Evolutionary conservation across 805 yeast species (phyloP).

Genomic region (Zygotorulaspora sp.): DNA sequence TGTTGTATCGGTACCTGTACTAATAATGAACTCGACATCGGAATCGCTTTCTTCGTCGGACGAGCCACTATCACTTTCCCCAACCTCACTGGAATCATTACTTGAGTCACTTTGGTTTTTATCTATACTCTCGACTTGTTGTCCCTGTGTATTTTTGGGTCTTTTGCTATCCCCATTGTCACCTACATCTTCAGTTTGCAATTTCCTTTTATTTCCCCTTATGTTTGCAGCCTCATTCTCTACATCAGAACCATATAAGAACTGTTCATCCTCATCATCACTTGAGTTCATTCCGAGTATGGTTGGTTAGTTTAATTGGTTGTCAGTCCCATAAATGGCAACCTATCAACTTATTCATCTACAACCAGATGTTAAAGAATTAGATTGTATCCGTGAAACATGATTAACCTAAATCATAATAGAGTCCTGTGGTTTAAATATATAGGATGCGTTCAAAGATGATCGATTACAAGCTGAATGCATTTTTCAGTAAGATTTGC

Average conservation of each 20-base stretch:
- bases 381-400: no score
- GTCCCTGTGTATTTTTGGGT: constrained; percentile 6
- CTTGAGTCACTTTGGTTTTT: constrained; percentile 20
- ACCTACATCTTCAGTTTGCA: constrained; percentile 14
- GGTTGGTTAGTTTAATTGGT: no score
- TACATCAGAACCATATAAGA: constrained; percentile 34
- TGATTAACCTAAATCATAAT: no score
- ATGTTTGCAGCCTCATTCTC: constrained; percentile 14
- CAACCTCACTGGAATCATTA: constrained; percentile 40
- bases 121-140: constrained; percentile 17
- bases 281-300: constrained; percentile 30
- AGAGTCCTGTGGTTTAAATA: no score
- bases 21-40: constrained; percentile 81
- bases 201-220: constrained; percentile 20
- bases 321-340: no score
- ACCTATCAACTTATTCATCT: no score
- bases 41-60: constrained; percentile 48
- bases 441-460: no score
- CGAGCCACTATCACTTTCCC: constrained; percentile 43
- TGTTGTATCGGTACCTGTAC: constrained; percentile 35
- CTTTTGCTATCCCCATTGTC: constrained; percentile 11
- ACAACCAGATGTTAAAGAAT: no score
- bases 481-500: no score
- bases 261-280: constrained; percentile 35
- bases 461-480: no score